Evolutionary conservation across 2,329 filamentous ascomycete species (phyloP), one percentile per base, ranked within the genome.

Genomic region (Colletotrichum sp.): DNA sequence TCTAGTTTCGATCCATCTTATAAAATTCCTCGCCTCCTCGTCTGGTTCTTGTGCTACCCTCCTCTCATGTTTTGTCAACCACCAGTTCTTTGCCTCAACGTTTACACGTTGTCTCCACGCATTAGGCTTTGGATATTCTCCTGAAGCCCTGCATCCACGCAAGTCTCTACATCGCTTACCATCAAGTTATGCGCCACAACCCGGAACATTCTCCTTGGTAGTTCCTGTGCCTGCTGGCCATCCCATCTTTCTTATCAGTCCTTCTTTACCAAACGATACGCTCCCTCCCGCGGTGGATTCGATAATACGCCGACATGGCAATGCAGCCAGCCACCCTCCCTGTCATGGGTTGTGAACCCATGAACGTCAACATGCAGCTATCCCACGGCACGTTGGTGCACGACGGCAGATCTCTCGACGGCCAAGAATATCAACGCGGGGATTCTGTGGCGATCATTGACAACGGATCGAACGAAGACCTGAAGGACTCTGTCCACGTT

Each of bases 391-490:
- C 76, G 12, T 36, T 78, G 44, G 66, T 67, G 26, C 64, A 74
- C 26, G 69, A 73, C 26, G 77, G 77, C 13, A 60, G 65, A 30
- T 78, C 77, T 12, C 67, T 77, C 7, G 70, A 78, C 36, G 72
- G 72, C 57, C 44, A 63, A 21, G 60, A 69, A 55, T 78, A 73
- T 34, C 55, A 62, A 13, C 65, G 69, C 18, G 76, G 76, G 26
- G 77, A 78, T 34, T 62, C 62, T 8, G 66, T 78, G 15, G 68
- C 64, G 39, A 70, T 78, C 18, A 63, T 71, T 59, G 77, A 78
- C 57, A 71, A 73, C 28, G 76, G 69, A 24, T 62, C 65, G 16
- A 68, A 64, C 39, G 75, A 75, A 36, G 63, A 68, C 30, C 55
- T 60, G 21, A 21, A 32, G 13, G 72, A 73, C 12, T 68, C 69